These are phyloP conservation scores for Turritis glabra DNA, from an alignment of 345 rosid species.

Conservation along the genomic window DNA sequence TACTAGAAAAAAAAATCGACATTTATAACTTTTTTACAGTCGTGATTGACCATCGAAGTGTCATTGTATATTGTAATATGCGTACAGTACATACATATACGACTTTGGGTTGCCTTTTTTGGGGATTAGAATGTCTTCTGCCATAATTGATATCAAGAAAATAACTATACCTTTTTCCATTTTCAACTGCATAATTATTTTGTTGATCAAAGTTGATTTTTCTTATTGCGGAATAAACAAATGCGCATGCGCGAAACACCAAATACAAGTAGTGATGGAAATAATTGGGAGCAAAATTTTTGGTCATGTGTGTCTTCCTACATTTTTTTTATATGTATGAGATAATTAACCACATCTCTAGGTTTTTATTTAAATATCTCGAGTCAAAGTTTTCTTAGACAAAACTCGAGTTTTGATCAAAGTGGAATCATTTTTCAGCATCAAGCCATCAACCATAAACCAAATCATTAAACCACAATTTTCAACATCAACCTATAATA, in stretches of 20 bases:
- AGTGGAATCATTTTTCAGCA: neutral
- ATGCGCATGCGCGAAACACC: slow-evolving; percentile 21
- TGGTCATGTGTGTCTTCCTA: no score
- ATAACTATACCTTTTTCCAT: slow-evolving; percentile 20
- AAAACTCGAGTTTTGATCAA: no score
- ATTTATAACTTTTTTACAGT: no score
- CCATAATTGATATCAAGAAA: slow-evolving; percentile 36
- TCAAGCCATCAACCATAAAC: slow-evolving; percentile 33
- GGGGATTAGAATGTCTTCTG: slow-evolving; percentile 15
- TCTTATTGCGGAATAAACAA: slow-evolving; percentile 3
- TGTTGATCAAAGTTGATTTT: slow-evolving; percentile 31
- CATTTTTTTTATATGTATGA: no score
- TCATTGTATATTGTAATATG: slow-evolving; percentile 5
- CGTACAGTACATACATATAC: neutral
- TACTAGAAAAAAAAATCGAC: no score
- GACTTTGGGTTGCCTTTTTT: slow-evolving; percentile 15
- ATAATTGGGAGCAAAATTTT: neutral
- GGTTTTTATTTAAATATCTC: neutral
- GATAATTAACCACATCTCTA: neutral
- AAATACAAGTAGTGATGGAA: neutral
- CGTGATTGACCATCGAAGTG: slow-evolving; percentile 15
- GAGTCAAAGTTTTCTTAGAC: no score
- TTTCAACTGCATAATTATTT: slow-evolving; percentile 36
- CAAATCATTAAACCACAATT: slow-evolving; percentile 24
- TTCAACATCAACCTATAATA: neutral